These are phyloP conservation scores for Alternaria longipes DNA, from an alignment of 2,329 filamentous ascomycete species.

Conservation along the genomic window DNA sequence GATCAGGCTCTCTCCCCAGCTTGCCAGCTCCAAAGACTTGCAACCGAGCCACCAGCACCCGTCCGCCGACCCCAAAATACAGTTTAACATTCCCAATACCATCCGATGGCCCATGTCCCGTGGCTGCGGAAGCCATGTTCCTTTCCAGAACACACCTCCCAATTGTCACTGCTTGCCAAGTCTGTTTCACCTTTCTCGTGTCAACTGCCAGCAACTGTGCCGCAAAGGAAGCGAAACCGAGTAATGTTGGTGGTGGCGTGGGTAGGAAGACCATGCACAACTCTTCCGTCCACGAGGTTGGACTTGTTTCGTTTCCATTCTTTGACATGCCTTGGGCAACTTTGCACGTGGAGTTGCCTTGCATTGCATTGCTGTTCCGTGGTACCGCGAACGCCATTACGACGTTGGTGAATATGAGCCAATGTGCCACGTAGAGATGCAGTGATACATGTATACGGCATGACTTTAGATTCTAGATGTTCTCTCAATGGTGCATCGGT, in stretches of 20 bases:
- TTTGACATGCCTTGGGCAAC: not conserved
- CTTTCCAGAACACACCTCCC: not conserved
- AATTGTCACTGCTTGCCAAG: not conserved
- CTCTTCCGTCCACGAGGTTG: constrained; percentile 1
- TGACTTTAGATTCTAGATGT: too few relatives aligned
- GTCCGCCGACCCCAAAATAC: not conserved
- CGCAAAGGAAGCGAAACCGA: constrained; percentile 1
- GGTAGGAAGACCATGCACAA: not conserved
- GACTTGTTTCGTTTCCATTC: not conserved
- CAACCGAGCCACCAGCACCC: not conserved
- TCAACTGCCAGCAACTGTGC: constrained; percentile 1
- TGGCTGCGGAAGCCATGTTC: not conserved
- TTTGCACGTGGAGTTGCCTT: constrained; percentile 1
- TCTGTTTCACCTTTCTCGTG: not conserved
- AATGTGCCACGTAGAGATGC: not conserved
- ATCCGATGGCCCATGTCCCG: not conserved
- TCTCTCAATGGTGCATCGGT: not conserved
- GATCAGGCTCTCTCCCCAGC: constrained; percentile 1
- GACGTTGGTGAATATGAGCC: not conserved
- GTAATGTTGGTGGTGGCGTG: constrained; percentile 6
- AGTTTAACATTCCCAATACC: not conserved
- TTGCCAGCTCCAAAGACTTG: not conserved
- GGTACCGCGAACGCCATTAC: not conserved
- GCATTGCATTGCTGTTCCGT: not conserved
- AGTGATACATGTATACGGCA: not conserved